Evolutionary conservation across 768 basidiomycete genomes (phyloP).

Genomic region (Boletus sp.): DNA sequence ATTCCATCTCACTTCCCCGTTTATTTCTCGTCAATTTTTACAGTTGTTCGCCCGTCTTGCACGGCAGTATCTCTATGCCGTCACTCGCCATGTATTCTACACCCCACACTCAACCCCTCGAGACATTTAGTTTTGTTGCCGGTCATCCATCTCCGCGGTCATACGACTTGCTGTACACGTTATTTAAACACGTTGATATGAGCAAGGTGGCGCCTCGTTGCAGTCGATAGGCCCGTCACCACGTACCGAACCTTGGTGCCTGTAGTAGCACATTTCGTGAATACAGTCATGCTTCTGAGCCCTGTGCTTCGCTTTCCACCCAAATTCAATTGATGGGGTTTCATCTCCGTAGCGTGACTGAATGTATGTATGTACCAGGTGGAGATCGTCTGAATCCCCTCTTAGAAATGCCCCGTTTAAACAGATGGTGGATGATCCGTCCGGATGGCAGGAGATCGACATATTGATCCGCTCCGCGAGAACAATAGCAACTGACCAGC

Average conservation of each 20-base stretch:
- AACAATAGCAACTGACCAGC: neutral
- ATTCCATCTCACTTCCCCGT: too few relatives aligned
- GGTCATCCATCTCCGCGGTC: constrained; percentile 2
- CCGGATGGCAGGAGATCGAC: constrained; percentile 3
- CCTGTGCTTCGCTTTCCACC: neutral
- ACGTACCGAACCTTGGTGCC: neutral
- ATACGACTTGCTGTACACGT: constrained; percentile 9
- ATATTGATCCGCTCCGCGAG: neutral
- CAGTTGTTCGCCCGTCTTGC: too few relatives aligned
- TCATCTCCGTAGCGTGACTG: constrained; percentile 13
- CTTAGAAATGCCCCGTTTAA: neutral
- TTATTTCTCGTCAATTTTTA: too few relatives aligned
- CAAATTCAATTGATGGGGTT: constrained; percentile 5
- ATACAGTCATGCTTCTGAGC: neutral
- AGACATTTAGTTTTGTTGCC: neutral
- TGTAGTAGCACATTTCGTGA: neutral
- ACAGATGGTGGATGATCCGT: constrained; percentile 12
- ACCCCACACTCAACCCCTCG: too few relatives aligned
- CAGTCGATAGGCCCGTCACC: neutral
- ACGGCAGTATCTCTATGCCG: too few relatives aligned
- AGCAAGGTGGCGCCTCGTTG: neutral
- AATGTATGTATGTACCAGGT: neutral
- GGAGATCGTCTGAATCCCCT: neutral
- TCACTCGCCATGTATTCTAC: too few relatives aligned
- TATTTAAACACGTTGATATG: neutral